These are phyloP conservation scores for Trichocladium uniseriatum DNA, from an alignment of 495 filamentous ascomycete species.

Conservation along the genomic window DNA sequence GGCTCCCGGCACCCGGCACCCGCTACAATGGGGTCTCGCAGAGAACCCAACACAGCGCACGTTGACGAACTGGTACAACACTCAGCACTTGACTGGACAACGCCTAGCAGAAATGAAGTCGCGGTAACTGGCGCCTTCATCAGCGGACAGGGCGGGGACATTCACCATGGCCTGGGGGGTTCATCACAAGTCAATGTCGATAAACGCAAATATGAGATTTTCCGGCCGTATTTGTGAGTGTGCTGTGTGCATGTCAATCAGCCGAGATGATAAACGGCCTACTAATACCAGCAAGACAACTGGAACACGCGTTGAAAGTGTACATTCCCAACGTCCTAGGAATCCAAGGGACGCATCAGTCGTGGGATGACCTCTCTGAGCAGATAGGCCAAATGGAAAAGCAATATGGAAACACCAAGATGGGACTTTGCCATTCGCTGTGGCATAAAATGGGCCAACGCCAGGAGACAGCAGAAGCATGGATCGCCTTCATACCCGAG, in stretches of 20 bases:
- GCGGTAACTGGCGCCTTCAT: background rate
- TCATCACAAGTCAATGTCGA: background rate
- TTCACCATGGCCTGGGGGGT: background rate
- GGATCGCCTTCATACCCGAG: background rate
- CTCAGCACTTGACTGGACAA: background rate
- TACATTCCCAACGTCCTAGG: background rate
- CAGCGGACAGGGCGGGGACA: background rate
- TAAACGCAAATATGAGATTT: background rate
- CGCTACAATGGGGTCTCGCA: too few relatives aligned
- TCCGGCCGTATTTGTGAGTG: background rate
- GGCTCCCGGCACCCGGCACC: too few relatives aligned
- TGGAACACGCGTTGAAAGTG: background rate
- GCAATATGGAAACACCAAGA: background rate
- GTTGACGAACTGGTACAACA: too few relatives aligned
- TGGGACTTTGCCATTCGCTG: background rate
- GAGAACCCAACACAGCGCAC: too few relatives aligned
- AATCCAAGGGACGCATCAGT: background rate
- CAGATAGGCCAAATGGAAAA: background rate
- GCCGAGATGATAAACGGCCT: too few relatives aligned
- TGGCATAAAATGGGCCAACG: background rate
- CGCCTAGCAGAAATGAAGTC: background rate
- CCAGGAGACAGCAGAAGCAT: background rate
- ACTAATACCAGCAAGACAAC: background rate
- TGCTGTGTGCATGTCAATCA: too few relatives aligned
- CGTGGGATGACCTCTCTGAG: background rate